phyloP scores from a whole-genome alignment of 371 early-diverging fungal genomes.

The Batkoa obscura region DNA sequence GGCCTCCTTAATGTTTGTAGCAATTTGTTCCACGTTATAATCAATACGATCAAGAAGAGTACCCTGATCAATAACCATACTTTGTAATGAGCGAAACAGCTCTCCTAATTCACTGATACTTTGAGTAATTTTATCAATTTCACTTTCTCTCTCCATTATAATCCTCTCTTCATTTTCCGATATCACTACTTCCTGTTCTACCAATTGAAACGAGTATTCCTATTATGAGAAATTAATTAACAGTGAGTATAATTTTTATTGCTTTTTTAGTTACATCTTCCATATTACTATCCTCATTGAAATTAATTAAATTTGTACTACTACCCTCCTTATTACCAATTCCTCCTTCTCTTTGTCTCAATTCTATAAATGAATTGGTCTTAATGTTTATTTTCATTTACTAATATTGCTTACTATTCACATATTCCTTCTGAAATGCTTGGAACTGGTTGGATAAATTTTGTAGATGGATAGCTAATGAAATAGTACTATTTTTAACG shows the following conservation, averaged over 20 bases:
- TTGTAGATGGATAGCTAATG: slow-evolving; percentile 77
- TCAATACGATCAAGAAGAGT: slow-evolving; percentile 92
- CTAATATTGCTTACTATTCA: slow-evolving; percentile 40
- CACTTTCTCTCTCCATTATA: slow-evolving; percentile 10
- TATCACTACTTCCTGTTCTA: no score
- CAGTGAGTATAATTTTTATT: no score
- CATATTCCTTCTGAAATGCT: slow-evolving; percentile 65
- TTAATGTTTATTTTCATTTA: no score
- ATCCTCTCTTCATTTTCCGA: no score
- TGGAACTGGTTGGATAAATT: slow-evolving; percentile 62
- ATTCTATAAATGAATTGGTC: no score
- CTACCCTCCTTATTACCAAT: no score
- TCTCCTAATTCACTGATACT: slow-evolving; percentile 81
- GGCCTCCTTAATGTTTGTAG: slow-evolving; percentile 58
- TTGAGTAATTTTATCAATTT: slow-evolving; percentile 79
- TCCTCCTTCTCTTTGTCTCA: no score
- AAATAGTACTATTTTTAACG: slow-evolving; percentile 69
- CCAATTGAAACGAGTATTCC: no score
- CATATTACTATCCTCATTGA: no score
- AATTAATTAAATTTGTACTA: no score
- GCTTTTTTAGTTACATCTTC: no score
- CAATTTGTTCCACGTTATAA: slow-evolving; percentile 81
- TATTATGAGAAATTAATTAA: no score
- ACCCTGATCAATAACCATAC: slow-evolving; percentile 93
- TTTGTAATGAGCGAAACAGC: slow-evolving; percentile 79